Evolutionary conservation across 78 protist species (phyloP), one percentile per base, ranked within the genome.

Genomic region (Dictyostelium discoideum): DNA sequence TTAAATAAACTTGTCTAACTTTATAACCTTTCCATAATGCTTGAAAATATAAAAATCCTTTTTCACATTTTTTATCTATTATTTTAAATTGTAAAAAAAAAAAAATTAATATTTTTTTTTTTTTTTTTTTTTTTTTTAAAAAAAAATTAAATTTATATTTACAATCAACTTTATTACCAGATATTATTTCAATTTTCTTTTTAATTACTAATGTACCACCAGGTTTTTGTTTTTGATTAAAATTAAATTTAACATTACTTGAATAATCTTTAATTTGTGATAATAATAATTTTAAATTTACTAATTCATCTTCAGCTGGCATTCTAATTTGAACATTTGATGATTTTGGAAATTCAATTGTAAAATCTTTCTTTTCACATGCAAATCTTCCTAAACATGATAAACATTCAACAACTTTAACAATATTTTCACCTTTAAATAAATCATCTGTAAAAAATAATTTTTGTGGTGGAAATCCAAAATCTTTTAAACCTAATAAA

Each of bases 11-110:
- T 60, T 78, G 67, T 87, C 93, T 87, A 50, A 24, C 76, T 87
- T 73, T 87, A 54, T 76, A 78, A 40, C 85, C 93, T 78, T 84
- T 87, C 85, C 85, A 87, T 78, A 87, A 13, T 54, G 77, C 29
- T 87, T 87, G 93, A 42, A 87, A 78, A 78, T 32, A 39, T 14
- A 87, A 7, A 11, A 87, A 16, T 42, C 93, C 93, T 14, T 60
- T 26, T 40, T 87, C 85, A 60, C 69, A 54, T 54, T 54, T 54
- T 1, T 54, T 54, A 54, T 54, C 60, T 50, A 44, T 9, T 50
- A 32, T 50, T 11, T 50, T 7, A 50, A 50, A 50, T 18, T 22
- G 22, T 18, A 22, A 63, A 48, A 29, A 26, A 60, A 60, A 60
- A 60, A 4, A 60, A 60, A 60, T 18, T 11, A 60, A 60, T 32